Evolutionary conservation across 495 filamentous ascomycete species (phyloP).

Genomic region (Hypoxylon rickii): DNA sequence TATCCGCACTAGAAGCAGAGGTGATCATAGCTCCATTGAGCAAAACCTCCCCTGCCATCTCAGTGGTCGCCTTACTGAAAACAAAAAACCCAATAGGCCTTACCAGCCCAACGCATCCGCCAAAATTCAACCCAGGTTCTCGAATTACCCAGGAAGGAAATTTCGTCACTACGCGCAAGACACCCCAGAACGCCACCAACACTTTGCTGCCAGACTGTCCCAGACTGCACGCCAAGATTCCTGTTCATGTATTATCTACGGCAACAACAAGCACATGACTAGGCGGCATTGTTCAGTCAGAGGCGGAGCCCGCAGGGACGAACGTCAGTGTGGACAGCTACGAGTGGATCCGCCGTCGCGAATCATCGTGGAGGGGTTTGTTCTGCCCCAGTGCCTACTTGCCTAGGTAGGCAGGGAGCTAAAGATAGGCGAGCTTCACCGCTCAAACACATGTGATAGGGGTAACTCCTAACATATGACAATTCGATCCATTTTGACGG

Average conservation of each 20-base stretch:
- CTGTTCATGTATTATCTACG: slow-evolving; percentile 27
- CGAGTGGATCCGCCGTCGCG: not conserved
- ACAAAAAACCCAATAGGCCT: slow-evolving; percentile 4
- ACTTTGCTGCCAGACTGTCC: not conserved
- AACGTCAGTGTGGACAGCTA: not conserved
- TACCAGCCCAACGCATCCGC: not conserved
- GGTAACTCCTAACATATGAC: no score
- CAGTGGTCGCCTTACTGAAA: slow-evolving; percentile 10
- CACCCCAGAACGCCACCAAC: not conserved
- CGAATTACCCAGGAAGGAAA: not conserved
- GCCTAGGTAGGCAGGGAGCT: no score
- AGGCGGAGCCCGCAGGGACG: not conserved
- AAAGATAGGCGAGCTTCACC: no score
- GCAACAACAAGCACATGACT: slow-evolving; percentile 1
- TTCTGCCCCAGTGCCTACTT: no score
- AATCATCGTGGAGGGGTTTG: no score
- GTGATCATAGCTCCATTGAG: slow-evolving; percentile 13
- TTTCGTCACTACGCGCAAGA: not conserved
- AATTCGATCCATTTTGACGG: no score
- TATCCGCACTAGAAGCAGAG: not conserved
- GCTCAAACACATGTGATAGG: no score
- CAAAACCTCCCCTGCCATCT: not conserved
- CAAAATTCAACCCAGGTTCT: not conserved
- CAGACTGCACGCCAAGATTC: slow-evolving; percentile 17
- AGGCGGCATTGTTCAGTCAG: not conserved